These are phyloP conservation scores for Fusarium sacchari DNA, from an alignment of 2,329 filamentous ascomycete genomes.

Conservation along the genomic window DNA sequence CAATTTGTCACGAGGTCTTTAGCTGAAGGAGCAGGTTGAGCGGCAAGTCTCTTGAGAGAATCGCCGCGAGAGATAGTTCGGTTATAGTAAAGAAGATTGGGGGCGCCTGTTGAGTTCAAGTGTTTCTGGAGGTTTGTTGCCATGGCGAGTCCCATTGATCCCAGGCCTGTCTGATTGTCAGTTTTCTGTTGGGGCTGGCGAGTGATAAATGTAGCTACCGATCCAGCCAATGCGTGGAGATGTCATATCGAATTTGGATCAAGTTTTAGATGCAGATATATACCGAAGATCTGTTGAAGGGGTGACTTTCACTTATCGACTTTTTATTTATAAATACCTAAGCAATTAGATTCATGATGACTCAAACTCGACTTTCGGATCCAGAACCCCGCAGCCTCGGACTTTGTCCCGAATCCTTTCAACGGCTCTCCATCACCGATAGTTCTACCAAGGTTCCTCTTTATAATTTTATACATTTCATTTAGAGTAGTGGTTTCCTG, in stretches of 20 bases:
- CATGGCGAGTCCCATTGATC: constrained; percentile 63
- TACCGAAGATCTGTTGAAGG: rapidly evolving
- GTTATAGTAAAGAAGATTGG: constrained; percentile 55
- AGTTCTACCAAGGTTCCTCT: neutral
- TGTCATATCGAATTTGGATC: neutral
- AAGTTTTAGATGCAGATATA: neutral
- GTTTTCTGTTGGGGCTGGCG: rapidly evolving
- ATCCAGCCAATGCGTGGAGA: constrained; percentile 28
- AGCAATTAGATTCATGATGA: neutral
- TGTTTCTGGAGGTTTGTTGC: constrained; percentile 60
- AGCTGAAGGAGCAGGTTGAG: constrained; percentile 32
- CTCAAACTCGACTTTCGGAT: neutral
- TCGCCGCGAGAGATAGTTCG: constrained; percentile 58
- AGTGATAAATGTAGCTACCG: neutral
- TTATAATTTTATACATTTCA: neutral
- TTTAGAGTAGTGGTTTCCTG: rapidly evolving
- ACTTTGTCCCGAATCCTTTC: neutral
- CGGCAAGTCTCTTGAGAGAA: constrained; percentile 44
- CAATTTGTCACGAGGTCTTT: constrained; percentile 43
- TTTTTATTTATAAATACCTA: neutral
- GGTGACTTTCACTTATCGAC: too few relatives aligned
- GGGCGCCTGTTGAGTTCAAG: constrained; percentile 35
- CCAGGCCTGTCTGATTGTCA: constrained; percentile 53
- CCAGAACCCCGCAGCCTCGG: constrained; percentile 1
- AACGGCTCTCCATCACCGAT: neutral